These are phyloP conservation scores for Tuber magnatum DNA, from an alignment of 495 filamentous ascomycete genomes.

Conservation along the genomic window DNA sequence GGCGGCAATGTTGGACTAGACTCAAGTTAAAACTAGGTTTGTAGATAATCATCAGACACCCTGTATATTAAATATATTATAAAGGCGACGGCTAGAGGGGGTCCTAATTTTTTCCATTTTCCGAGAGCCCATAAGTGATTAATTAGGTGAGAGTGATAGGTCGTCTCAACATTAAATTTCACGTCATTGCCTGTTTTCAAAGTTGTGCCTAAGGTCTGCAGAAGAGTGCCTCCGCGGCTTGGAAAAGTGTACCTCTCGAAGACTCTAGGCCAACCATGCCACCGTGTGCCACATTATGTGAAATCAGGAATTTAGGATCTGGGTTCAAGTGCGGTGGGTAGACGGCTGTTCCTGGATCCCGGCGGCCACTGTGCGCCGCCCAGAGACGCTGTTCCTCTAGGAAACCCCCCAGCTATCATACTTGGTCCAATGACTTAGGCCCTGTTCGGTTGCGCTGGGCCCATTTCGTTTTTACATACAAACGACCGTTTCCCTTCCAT, in stretches of 20 bases:
- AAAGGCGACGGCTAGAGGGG: neutral
- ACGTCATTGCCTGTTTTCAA: neutral
- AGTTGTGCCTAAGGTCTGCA: neutral
- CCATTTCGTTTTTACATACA: no score
- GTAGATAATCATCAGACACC: neutral
- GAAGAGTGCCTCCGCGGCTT: neutral
- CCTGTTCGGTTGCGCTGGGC: no score
- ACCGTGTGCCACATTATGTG: neutral
- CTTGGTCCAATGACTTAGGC: neutral
- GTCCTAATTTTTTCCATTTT: neutral
- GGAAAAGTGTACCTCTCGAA: neutral
- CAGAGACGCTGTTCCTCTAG: neutral
- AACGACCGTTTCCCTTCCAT: no score
- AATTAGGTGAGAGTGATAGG: no score
- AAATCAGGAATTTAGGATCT: neutral
- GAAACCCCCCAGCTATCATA: no score
- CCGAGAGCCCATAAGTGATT: neutral
- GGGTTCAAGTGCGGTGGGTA: neutral
- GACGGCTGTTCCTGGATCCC: neutral
- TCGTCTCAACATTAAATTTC: neutral
- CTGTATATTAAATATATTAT: neutral
- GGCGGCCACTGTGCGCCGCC: no score
- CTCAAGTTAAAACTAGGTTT: neutral
- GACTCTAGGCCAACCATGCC: neutral
- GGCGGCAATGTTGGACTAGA: neutral